Evolutionary conservation across 108 stramenopile species (phyloP).

Genomic region (Nitzschia sp.): DNA sequence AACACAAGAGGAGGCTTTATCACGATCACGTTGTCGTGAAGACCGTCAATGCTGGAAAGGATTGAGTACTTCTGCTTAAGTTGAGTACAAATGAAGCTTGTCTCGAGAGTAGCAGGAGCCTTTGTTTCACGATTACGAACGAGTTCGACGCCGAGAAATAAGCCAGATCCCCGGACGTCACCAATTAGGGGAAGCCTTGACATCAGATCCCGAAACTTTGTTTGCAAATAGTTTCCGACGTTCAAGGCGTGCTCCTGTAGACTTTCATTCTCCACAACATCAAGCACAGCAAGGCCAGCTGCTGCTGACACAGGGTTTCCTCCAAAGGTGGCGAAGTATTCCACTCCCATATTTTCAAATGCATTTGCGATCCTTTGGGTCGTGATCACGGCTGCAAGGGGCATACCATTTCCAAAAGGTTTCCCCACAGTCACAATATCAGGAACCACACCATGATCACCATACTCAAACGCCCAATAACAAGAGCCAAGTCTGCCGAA

Average conservation of each 20-base stretch:
- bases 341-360: conserved; percentile 85
- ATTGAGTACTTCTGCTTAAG: conserved; percentile 75
- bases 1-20: conserved; percentile 97
- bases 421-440: conserved; percentile 97
- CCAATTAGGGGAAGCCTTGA: conserved; percentile 64
- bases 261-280: conserved; percentile 69
- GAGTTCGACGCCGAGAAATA: conserved; percentile 94
- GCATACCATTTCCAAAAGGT: conserved; percentile 97
- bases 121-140: conserved; percentile 57
- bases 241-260: conserved; percentile 79
- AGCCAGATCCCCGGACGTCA: conserved; percentile 90
- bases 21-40: conserved; percentile 87
- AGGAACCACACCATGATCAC: conserved; percentile 72
- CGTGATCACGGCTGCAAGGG: conserved; percentile 91
- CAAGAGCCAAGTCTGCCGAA: conserved; percentile 89
- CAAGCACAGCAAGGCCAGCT: conserved; percentile 87
- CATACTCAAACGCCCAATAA: conserved; percentile 93
- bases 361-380: conserved; percentile 72
- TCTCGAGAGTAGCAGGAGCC: conserved; percentile 74
- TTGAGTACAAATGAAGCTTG: conserved; percentile 74
- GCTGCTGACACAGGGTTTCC: conserved; percentile 91
- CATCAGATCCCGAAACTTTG: conserved; percentile 46
- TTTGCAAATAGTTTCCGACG: conserved; percentile 75
- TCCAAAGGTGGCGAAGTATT: conserved; percentile 98
- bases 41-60: conserved; percentile 89